A percentile compares a stretch with the other conserved stretches of the same genome.
These are phyloP conservation scores for Cryptosporidium felis DNA, from an alignment of 169 alveolate species.

Conservation along the genomic window DNA sequence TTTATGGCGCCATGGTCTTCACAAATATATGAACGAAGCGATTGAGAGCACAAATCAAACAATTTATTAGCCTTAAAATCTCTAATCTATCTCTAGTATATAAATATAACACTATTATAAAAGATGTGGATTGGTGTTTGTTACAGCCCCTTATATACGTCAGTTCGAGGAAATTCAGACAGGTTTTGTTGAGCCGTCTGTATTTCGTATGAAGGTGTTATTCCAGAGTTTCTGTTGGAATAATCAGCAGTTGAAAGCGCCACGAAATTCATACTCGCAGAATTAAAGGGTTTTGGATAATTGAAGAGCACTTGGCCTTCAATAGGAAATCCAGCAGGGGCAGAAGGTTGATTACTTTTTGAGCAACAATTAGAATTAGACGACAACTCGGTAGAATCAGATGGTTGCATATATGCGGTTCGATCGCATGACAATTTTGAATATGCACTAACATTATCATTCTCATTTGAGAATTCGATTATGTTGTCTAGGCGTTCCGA, in stretches of 20 bases:
- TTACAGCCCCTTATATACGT: background rate
- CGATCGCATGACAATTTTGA: background rate
- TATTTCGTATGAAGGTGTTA: slow-evolving; percentile 3
- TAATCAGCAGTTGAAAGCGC: background rate
- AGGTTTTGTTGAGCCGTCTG: background rate
- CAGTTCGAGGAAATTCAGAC: background rate
- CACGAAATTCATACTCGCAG: background rate
- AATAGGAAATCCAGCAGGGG: background rate
- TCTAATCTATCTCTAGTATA: too few relatives aligned
- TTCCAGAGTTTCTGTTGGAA: background rate
- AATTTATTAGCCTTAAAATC: too few relatives aligned
- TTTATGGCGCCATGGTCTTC: too few relatives aligned
- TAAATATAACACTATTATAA: too few relatives aligned
- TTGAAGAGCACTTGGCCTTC: background rate
- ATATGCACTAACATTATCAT: background rate
- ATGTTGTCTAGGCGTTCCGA: too few relatives aligned
- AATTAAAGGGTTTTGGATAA: background rate
- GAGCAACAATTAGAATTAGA: background rate
- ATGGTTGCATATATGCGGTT: background rate
- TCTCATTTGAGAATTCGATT: background rate
- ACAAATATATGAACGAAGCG: too few relatives aligned
- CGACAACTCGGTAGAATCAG: background rate
- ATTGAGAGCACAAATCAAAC: too few relatives aligned
- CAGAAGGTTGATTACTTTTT: background rate
- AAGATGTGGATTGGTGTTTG: too few relatives aligned